A percentile compares a stretch with the other conserved stretches of the same genome.
These are phyloP conservation scores for Cutaneotrichosporon arboriforme DNA, from an alignment of 1,284 basidiomycete genomes.

Conservation along the genomic window DNA sequence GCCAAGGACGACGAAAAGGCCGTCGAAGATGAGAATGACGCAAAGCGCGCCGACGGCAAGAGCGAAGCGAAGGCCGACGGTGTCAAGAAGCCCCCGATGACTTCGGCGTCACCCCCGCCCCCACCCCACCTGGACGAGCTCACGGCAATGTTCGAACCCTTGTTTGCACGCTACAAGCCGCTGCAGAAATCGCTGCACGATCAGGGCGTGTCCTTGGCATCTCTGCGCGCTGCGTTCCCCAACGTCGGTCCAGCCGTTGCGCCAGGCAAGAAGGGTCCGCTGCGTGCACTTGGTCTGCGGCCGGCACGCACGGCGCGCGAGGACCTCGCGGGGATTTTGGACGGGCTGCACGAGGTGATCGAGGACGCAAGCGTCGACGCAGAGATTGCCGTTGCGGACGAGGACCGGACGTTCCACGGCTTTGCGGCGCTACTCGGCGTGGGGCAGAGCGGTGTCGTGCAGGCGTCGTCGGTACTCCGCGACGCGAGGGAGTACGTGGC, in stretches of 20 bases:
- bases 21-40: background rate
- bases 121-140: constrained; percentile 22
- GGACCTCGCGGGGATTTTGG: constrained; percentile 55
- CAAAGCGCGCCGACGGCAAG: background rate
- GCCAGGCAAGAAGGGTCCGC: constrained; percentile 10
- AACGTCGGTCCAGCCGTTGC: constrained; percentile 10
- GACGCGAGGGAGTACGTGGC: constrained; percentile 61
- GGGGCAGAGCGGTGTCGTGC: constrained; percentile 48
- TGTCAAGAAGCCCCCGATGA: background rate
- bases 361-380: constrained; percentile 81
- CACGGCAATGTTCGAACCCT: constrained; percentile 26
- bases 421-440: constrained; percentile 66
- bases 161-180: constrained; percentile 27
- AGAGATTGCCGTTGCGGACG: constrained; percentile 75
- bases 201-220: constrained; percentile 35
- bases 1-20: background rate
- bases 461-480: constrained; percentile 50
- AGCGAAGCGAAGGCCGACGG: constrained; percentile 1
- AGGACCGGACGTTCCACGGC: constrained; percentile 62
- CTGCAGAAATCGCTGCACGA: constrained; percentile 42
- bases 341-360: constrained; percentile 67
- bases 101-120: background rate
- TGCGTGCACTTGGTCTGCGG: constrained; percentile 19
- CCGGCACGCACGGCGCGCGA: constrained; percentile 15
- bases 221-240: constrained; percentile 26